Evolutionary conservation across 75 land plant genomes (phyloP), one percentile per base, ranked within the genome.

Genomic region (Pinus taeda): DNA sequence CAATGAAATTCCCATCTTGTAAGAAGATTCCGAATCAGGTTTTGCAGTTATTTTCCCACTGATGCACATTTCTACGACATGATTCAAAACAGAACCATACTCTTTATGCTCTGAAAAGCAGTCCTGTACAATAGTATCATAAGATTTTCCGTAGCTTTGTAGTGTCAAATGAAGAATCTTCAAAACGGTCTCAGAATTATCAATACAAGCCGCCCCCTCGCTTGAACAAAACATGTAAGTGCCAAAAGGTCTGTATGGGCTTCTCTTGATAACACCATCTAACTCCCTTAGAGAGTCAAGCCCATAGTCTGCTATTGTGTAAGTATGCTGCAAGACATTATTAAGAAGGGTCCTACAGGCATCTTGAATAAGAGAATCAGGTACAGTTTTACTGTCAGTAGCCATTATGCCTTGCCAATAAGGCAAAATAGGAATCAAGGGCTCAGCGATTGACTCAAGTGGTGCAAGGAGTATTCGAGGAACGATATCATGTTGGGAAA

Each of bases 191-290:
- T 86, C 82, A 13, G 88, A 70, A 64, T 91, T 88, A 22, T 77
- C 79, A 57, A 84, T 14, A 37, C 87, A 82, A 5, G 77, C 64
- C 7, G 78, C 20, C 5, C 84, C 90, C 76, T 65, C 59, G 4
- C 72, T 74, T 18, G 78, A 77, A 73, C 69, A 82, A 75, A 91
- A 87, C 20, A 81, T 75, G 71, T 75, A 89, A 1, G 75, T 83
- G 18, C 92, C 94, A 73, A 83, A 83, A 15, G 94, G 92, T 64
- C 85, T 81, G 71, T 87, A 92, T 22, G 92, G 88, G 75, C 90
- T 83, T 3, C 24, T 60, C 42, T 39, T 39, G 42, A 39, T 39
- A 39, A 39, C 42, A 3, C 42, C 42, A 39, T 39, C 42, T 4
- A 4, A 39, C 5, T 39, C 42, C 42, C 5, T 4, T 4, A 39